Conservation (phyloP, 192 early-diverging fungal genomes). For the Coemansia sp. region DNA sequence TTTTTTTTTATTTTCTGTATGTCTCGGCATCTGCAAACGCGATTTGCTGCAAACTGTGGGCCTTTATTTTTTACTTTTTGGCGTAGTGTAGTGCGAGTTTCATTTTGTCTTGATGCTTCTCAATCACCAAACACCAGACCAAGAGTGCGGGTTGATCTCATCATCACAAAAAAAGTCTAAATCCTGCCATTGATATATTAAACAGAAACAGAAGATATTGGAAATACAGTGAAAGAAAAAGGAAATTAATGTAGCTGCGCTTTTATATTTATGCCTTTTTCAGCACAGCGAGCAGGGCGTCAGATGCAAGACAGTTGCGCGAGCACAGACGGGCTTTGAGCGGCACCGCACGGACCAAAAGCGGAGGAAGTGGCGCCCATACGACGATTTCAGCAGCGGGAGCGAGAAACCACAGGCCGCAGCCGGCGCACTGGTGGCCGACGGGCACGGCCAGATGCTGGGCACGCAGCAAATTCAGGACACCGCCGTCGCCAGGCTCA, state of each 20-base stretch:
- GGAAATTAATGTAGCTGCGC: not conserved
- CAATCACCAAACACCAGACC: too few species aligned
- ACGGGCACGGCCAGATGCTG: slow-evolving; percentile 34
- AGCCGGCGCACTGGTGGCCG: slow-evolving; percentile 41
- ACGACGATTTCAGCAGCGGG: slow-evolving; percentile 34
- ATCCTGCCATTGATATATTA: too few species aligned
- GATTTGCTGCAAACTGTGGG: too few species aligned
- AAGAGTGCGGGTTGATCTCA: too few species aligned
- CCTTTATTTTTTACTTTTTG: too few species aligned
- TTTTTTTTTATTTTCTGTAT: too few species aligned
- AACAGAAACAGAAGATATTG: too few species aligned
- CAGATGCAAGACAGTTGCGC: slow-evolving; percentile 31
- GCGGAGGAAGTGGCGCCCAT: slow-evolving; percentile 29
- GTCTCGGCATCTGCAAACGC: too few species aligned
- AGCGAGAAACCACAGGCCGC: slow-evolving; percentile 31
- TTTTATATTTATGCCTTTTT: not conserved
- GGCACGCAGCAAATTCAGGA: slow-evolving; percentile 24
- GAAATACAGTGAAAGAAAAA: not conserved
- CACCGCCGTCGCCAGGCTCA: slow-evolving; percentile 14
- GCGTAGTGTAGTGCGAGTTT: too few species aligned
- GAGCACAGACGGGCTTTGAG: slow-evolving; percentile 36
- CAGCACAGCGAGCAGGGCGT: not conserved
- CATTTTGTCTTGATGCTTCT: too few species aligned
- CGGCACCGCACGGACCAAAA: slow-evolving; percentile 28
- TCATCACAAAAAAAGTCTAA: too few species aligned